Conservation (phyloP, 305 asterid species). For the Fraxinus xanthoxyloides region DNA sequence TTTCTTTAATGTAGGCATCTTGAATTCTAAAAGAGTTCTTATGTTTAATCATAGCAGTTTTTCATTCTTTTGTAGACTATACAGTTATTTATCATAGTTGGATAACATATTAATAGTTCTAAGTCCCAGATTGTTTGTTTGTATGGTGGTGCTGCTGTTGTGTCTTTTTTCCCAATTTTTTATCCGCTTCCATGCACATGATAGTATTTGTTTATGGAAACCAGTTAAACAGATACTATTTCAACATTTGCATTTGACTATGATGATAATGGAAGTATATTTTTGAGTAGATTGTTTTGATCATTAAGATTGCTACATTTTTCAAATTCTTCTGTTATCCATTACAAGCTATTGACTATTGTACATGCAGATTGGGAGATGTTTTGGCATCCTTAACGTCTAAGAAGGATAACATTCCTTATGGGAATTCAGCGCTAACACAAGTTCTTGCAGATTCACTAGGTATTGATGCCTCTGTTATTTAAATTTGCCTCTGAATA, state of each 20-base stretch:
- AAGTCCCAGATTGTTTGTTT: constrained; percentile 8
- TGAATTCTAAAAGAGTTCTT: constrained; percentile 10
- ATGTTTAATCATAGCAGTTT: constrained; percentile 13
- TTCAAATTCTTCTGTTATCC: constrained; percentile 18
- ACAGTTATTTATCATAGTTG: neutral
- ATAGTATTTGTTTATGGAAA: constrained; percentile 8
- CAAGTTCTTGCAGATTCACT: constrained; percentile 77
- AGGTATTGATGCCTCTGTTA: constrained; percentile 44
- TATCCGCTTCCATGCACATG: constrained; percentile 19
- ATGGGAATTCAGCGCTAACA: constrained; percentile 77
- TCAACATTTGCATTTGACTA: neutral
- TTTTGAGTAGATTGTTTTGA: constrained; percentile 15
- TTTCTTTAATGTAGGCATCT: constrained; percentile 22
- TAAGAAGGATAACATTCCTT: constrained; percentile 70
- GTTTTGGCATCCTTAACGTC: constrained; percentile 82
- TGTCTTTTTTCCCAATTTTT: neutral
- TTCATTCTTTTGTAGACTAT: constrained; percentile 10
- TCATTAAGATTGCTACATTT: neutral
- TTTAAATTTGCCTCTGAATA: constrained; percentile 5
- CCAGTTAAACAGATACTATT: constrained; percentile 4
- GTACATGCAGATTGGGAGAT: constrained; percentile 84
- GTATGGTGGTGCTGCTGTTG: neutral
- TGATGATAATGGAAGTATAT: constrained; percentile 5
- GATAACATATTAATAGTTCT: neutral
- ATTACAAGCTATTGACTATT: constrained; percentile 26